Conservation (phyloP, 2,329 filamentous ascomycete genomes). For the Fusarium pilosicola region DNA sequence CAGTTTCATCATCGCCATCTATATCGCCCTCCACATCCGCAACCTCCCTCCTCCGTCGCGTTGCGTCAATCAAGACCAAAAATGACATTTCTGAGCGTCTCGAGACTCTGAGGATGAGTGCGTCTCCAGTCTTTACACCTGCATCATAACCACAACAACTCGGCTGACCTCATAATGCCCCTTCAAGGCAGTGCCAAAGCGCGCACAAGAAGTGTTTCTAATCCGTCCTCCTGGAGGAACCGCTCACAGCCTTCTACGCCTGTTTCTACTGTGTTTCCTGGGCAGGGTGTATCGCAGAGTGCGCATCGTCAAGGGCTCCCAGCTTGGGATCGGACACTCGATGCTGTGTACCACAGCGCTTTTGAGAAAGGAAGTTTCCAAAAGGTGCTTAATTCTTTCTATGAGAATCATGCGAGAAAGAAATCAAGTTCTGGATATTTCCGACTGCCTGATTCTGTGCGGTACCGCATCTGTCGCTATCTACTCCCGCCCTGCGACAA, state of each 20-base stretch:
- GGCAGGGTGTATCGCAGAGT: not conserved
- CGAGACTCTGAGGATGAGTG: slow-evolving; percentile 30
- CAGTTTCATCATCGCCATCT: slow-evolving; percentile 16
- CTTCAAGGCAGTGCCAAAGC: slow-evolving; percentile 14
- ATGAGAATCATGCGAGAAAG: slow-evolving; percentile 22
- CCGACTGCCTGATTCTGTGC: slow-evolving; percentile 41
- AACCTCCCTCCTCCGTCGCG: slow-evolving; percentile 30
- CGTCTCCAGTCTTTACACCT: not conserved
- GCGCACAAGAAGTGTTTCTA: slow-evolving; percentile 29
- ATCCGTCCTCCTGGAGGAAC: not conserved
- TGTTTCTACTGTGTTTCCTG: not conserved
- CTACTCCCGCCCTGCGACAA: slow-evolving; percentile 36
- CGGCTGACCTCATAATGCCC: slow-evolving; percentile 17
- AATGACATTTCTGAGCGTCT: slow-evolving; percentile 24
- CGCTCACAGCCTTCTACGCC: slow-evolving; percentile 17
- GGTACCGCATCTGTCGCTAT: slow-evolving; percentile 44
- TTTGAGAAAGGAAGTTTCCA: slow-evolving; percentile 21
- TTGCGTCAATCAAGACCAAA: slow-evolving; percentile 14
- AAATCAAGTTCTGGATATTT: slow-evolving; percentile 29
- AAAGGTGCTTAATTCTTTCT: slow-evolving; percentile 38
- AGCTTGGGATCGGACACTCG: slow-evolving; percentile 51
- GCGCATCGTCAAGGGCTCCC: slow-evolving; percentile 36
- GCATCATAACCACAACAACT: not conserved
- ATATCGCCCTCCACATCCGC: slow-evolving; percentile 17
- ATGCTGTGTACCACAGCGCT: slow-evolving; percentile 48